phyloP scores from a whole-genome alignment of 768 basidiomycete species.

The Tylopilus sp. region DNA sequence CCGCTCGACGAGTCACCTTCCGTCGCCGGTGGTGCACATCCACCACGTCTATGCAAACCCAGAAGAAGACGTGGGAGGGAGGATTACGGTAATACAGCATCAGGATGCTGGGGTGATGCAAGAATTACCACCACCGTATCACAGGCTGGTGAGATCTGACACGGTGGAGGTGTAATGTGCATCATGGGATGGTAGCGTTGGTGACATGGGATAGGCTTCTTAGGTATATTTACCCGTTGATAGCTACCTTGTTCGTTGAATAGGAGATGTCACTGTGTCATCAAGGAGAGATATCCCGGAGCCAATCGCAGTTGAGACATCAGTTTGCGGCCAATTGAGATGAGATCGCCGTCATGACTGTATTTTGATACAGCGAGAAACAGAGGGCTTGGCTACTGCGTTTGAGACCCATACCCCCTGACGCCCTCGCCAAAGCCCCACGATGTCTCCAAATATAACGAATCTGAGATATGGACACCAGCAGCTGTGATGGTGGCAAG shows the following conservation, averaged over 20 bases:
- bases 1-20: conserved; percentile 10
- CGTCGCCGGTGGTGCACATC: conserved; percentile 7
- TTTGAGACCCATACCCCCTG: conserved; percentile 87
- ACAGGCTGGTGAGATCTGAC: conserved; percentile 7
- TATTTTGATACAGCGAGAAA: conserved; percentile 13
- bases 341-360: background rate
- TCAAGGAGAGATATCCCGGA: background rate
- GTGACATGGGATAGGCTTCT: background rate
- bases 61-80: background rate
- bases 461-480: conserved; percentile 78
- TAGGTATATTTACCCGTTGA: background rate
- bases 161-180: background rate
- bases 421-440: conserved; percentile 95
- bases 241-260: background rate
- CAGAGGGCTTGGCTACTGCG: conserved; percentile 48
- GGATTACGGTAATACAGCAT: conserved; percentile 13
- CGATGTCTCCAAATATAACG: conserved; percentile 67
- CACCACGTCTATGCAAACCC: background rate
- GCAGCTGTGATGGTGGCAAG: conserved; percentile 80
- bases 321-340: background rate
- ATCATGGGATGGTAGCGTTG: background rate
- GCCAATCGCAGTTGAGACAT: background rate
- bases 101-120: conserved; percentile 15
- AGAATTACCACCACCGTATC: conserved; percentile 28
- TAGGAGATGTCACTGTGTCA: background rate